phyloP scores from a whole-genome alignment of 176 grass and related monocot genomes.

The Aegilops tauschii region DNA sequence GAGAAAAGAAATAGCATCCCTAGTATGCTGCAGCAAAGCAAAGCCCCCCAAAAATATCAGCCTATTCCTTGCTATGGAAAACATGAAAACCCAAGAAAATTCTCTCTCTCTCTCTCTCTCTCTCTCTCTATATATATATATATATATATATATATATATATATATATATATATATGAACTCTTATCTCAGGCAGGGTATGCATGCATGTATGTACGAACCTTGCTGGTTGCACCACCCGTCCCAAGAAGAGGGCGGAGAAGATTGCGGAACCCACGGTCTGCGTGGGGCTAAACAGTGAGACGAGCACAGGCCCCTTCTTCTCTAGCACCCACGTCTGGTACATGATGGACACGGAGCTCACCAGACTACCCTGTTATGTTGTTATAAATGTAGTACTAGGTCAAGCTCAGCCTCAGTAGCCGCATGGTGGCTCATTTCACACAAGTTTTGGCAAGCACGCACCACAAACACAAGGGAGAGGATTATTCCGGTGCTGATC shows the following conservation, averaged over 20 bases:
- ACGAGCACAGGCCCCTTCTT: conserved; percentile 77
- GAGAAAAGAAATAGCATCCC: conserved; percentile 62
- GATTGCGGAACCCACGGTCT: conserved; percentile 59
- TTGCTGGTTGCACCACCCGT: conserved; percentile 42
- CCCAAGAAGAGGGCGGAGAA: conserved; percentile 62
- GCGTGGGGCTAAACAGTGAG: conserved; percentile 66
- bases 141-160: too few relatives aligned
- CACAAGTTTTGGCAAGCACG: not conserved
- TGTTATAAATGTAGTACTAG: too few relatives aligned
- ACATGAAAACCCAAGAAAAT: not conserved
- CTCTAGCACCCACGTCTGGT: conserved; percentile 71
- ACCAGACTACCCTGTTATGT: conserved; percentile 44
- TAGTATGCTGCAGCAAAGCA: conserved; percentile 41
- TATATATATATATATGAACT: not conserved
- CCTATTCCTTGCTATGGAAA: not conserved
- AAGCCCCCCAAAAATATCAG: not conserved
- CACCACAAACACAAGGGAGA: conserved; percentile 53
- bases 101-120: not conserved
- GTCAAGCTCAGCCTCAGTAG: not conserved
- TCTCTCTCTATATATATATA: too few relatives aligned
- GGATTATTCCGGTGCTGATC: conserved; percentile 35
- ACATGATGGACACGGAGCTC: conserved; percentile 56
- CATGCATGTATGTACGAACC: conserved; percentile 51
- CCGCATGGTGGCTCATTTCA: too few relatives aligned
- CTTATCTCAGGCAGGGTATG: not conserved